Conservation (phyloP, 805 yeast genomes). For the Spathaspora girioi region DNA sequence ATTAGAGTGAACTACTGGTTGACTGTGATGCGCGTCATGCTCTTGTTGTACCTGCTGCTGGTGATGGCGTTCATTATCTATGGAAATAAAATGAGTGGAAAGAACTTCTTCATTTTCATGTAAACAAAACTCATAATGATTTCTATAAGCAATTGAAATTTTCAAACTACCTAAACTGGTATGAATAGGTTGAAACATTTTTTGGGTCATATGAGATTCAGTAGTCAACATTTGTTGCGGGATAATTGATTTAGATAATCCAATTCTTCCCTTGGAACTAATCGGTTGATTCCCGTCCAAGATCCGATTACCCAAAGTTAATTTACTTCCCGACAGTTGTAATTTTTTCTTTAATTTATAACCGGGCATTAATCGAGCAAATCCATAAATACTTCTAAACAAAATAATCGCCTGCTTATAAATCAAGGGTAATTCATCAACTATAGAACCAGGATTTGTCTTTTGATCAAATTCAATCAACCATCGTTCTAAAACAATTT, state of each 20-base stretch:
- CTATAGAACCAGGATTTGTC: slow-evolving; percentile 21
- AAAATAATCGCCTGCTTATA: slow-evolving; percentile 72
- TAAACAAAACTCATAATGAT: slow-evolving; percentile 62
- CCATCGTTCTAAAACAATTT: slow-evolving; percentile 95
- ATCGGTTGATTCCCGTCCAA: slow-evolving; percentile 79
- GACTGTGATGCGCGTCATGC: not conserved
- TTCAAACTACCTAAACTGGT: slow-evolving; percentile 74
- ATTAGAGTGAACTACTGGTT: not conserved
- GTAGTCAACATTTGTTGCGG: slow-evolving; percentile 33
- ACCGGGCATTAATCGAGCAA: slow-evolving; percentile 67
- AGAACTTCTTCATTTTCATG: slow-evolving; percentile 64
- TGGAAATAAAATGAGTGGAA: slow-evolving; percentile 51
- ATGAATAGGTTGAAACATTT: slow-evolving; percentile 63
- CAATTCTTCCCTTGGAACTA: slow-evolving; percentile 78
- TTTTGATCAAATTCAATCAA: slow-evolving; percentile 69
- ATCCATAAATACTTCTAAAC: slow-evolving; percentile 70
- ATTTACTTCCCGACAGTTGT: slow-evolving; percentile 9
- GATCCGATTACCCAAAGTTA: slow-evolving; percentile 56
- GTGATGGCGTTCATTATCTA: slow-evolving; percentile 29
- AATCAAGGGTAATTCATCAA: slow-evolving; percentile 59
- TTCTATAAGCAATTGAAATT: slow-evolving; percentile 76
- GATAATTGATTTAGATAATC: slow-evolving; percentile 67
- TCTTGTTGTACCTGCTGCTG: not conserved
- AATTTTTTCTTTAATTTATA: slow-evolving; percentile 48
- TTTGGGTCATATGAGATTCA: slow-evolving; percentile 55